These are phyloP conservation scores for Neopestalotiopsis sp. DNA, from an alignment of 2,329 filamentous ascomycete species.

Conservation along the genomic window DNA sequence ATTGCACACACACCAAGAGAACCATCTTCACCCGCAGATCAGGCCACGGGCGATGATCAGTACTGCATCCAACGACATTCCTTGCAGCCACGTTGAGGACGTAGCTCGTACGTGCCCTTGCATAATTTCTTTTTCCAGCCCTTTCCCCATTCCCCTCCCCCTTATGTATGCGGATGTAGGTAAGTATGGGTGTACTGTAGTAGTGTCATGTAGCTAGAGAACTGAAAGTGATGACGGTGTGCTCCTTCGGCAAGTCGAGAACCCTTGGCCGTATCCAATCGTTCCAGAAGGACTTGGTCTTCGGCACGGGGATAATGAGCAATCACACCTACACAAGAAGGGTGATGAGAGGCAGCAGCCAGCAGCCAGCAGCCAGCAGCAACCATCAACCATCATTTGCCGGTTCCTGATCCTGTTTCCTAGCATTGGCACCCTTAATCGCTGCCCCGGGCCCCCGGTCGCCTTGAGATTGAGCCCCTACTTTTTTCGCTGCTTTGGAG, in stretches of 20 bases:
- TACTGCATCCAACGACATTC: background rate
- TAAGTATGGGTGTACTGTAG: background rate
- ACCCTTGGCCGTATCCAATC: background rate
- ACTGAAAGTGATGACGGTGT: background rate
- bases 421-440: background rate
- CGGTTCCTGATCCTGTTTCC: background rate
- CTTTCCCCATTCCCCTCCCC: background rate
- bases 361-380: no score
- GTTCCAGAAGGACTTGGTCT: slow-evolving; percentile 1
- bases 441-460: background rate
- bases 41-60: slow-evolving; percentile 1
- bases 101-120: background rate
- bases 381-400: slow-evolving; percentile 3
- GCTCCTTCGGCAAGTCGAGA: background rate
- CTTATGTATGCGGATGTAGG: background rate
- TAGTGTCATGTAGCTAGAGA: background rate
- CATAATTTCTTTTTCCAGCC: slow-evolving; percentile 7
- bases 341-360: background rate
- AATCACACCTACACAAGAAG: background rate
- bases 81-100: slow-evolving; percentile 11
- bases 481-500: background rate
- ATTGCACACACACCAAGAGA: background rate
- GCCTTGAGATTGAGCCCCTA: background rate
- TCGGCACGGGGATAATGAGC: slow-evolving; percentile 7
- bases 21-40: background rate